Evolutionary conservation across 2,329 filamentous ascomycete species (phyloP).

Genomic region (Aspergillus calidoustus): DNA sequence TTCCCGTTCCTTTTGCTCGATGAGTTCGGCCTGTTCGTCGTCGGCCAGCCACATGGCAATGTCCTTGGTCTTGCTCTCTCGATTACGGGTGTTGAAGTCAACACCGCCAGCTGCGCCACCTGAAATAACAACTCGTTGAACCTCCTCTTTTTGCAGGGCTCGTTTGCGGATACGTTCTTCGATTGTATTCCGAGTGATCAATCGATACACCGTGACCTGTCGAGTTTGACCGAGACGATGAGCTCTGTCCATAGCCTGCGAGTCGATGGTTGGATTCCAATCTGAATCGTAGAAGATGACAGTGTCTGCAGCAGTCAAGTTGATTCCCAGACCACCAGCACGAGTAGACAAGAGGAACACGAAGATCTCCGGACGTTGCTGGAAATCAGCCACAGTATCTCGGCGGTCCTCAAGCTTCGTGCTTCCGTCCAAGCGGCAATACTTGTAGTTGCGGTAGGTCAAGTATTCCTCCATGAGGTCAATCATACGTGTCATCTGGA

Average conservation of each 20-base stretch:
- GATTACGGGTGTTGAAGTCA: conserved; percentile 91
- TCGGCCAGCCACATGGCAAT: conserved; percentile 99
- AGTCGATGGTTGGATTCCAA: conserved; percentile 99
- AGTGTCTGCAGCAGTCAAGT: conserved; percentile 92
- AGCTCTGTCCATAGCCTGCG: conserved; percentile 97
- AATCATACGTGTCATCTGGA: conserved; percentile 99
- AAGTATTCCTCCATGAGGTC: conserved; percentile 99
- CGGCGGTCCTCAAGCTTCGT: conserved; percentile 96
- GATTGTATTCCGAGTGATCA: conserved; percentile 95
- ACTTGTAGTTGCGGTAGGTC: conserved; percentile 98
- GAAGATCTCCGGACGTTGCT: conserved; percentile 91
- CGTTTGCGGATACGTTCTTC: conserved; percentile 98
- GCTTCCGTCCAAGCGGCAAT: conserved; percentile 92
- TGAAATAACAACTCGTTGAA: conserved; percentile 94
- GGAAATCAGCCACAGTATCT: conserved; percentile 96
- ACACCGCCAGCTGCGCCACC: conserved; percentile 82
- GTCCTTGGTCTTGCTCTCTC: conserved; percentile 94
- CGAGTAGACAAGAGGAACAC: conserved; percentile 95
- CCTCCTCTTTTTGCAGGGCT: conserved; percentile 96
- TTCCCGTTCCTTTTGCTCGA: conserved; percentile 91
- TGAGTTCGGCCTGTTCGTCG: conserved; percentile 91
- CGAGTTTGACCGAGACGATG: conserved; percentile 95
- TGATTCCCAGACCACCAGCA: conserved; percentile 97
- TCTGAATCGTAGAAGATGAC: conserved; percentile 99
- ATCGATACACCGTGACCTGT: conserved; percentile 95